Evolutionary conservation across 371 early-diverging fungal genomes (phyloP).

Genomic region (Haplosporangium sp.): DNA sequence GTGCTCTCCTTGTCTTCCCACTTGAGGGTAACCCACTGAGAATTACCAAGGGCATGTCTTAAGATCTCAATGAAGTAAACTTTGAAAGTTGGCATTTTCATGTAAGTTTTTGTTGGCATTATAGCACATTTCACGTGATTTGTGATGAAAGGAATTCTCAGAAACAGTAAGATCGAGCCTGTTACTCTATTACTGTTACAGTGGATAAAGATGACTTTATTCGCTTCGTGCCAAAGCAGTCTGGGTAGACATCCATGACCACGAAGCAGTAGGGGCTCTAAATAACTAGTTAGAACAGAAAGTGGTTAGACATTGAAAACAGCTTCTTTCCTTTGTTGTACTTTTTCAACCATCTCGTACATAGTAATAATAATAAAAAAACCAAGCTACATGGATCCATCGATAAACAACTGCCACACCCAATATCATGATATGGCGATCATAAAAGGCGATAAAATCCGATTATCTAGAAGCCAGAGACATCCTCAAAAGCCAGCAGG

Average conservation of each 20-base stretch:
- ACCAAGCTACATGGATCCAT: slow-evolving; percentile 1
- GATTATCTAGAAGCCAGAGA: slow-evolving; percentile 9
- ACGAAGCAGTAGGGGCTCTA: no score
- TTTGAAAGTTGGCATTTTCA: neutral
- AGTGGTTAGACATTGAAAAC: no score
- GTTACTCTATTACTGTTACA: neutral
- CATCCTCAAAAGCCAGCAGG: slow-evolving; percentile 13
- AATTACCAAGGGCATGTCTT: slow-evolving; percentile 90
- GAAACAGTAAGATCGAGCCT: no score
- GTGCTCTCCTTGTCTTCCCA: slow-evolving; percentile 90
- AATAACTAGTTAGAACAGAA: no score
- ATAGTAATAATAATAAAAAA: no score
- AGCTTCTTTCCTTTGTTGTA: no score
- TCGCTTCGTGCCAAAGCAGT: neutral
- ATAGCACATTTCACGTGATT: neutral
- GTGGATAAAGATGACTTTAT: neutral
- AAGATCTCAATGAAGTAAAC: neutral
- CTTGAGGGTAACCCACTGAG: slow-evolving; percentile 90
- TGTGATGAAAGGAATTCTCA: neutral
- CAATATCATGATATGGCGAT: neutral
- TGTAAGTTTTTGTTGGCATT: neutral
- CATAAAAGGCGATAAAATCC: neutral
- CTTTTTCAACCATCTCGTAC: no score
- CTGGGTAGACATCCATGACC: no score
- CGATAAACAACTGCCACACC: neutral